Evolutionary conservation across 768 basidiomycete species (phyloP), one percentile per base, ranked within the genome.

Genomic region (Tremella fuciformis): DNA sequence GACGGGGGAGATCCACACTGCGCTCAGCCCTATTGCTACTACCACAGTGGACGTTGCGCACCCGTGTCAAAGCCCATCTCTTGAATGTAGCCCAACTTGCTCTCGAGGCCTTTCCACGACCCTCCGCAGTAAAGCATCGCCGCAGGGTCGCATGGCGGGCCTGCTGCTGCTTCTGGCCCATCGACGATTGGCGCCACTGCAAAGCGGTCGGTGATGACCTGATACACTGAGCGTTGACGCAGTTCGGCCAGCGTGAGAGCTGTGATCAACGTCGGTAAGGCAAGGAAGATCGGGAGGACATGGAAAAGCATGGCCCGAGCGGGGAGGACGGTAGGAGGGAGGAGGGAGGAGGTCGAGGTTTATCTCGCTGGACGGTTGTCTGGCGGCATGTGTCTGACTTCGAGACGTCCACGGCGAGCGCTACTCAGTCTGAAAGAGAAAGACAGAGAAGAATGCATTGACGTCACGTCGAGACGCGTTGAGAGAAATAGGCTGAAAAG

Each of bases 21-120:
- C 22, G 37, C 40, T 34, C 49, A 50, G 44, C 15, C 8, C 19
- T 19, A 24, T 48, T 34, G 16, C 19, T 39, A 3, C 15, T 16
- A 8, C 13, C 16, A 7, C 18, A 8, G 3, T 34, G 51, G 4
- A 53, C 9, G 25, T n/a, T 9, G 48, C 62, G 53, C 44, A 73
- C 71, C 62, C 19, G 74, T 76, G 66, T 78, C 74, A 62, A 78
- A 78, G 0, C 78, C 78, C 74, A 78, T 76, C 11, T 67, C 75
- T 40, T 76, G 70, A 41, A 78, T 78, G 60, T 78, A 78, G 26
- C 69, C 76, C 40, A 78, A 59, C 44, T 66, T 64, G 50, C 62
- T 48, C 56, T 66, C 66, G 18, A 76, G 65, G 1, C 76, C 76
- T 44, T 73, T 70, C 71, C 73, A 77, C 22, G 60, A 66, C 21